Percentiles rank a stretch among this genome's conserved stretches.
Conservation (phyloP, 2,329 filamentous ascomycete genomes). For the Apiospora rasikravindrae region DNA sequence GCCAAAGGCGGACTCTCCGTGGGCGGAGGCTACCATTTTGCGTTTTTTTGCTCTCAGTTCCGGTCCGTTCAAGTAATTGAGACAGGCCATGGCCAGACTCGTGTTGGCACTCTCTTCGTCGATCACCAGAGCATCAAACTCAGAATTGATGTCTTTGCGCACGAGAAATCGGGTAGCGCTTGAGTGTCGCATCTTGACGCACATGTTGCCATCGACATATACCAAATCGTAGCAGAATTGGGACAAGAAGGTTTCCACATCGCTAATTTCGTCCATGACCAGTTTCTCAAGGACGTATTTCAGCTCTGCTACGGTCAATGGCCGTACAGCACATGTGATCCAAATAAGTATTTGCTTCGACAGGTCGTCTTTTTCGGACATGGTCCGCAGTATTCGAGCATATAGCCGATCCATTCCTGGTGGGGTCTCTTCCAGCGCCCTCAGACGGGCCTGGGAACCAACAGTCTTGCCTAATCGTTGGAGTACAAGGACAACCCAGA, state of each 20-base stretch:
- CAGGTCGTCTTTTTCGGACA: conserved; percentile 38
- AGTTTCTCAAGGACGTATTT: conserved; percentile 29
- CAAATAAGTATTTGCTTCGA: conserved; percentile 28
- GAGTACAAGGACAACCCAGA: conserved; percentile 43
- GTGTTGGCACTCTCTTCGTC: conserved; percentile 36
- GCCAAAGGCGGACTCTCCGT: conserved; percentile 17
- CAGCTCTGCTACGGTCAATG: neutral
- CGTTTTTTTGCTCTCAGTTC: conserved; percentile 18
- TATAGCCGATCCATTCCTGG: conserved; percentile 43
- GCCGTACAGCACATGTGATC: neutral
- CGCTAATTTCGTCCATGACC: conserved; percentile 37
- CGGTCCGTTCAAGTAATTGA: conserved; percentile 38
- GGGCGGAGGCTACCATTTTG: neutral
- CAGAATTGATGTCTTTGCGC: conserved; percentile 31
- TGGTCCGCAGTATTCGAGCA: conserved; percentile 36
- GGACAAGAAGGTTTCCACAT: conserved; percentile 34
- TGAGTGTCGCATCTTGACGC: conserved; percentile 44
- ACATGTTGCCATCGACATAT: conserved; percentile 38
- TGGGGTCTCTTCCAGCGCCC: conserved; percentile 38
- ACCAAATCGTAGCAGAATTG: conserved; percentile 44
- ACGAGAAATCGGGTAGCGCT: conserved; percentile 43
- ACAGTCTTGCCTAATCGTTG: conserved; percentile 35
- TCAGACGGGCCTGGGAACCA: conserved; percentile 16
- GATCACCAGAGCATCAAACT: conserved; percentile 35
- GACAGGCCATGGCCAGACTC: conserved; percentile 40